Percentiles rank a stretch among this genome's conserved stretches.
phyloP scores from a whole-genome alignment of 305 asterid genomes.

The Euphrasia arctica region DNA sequence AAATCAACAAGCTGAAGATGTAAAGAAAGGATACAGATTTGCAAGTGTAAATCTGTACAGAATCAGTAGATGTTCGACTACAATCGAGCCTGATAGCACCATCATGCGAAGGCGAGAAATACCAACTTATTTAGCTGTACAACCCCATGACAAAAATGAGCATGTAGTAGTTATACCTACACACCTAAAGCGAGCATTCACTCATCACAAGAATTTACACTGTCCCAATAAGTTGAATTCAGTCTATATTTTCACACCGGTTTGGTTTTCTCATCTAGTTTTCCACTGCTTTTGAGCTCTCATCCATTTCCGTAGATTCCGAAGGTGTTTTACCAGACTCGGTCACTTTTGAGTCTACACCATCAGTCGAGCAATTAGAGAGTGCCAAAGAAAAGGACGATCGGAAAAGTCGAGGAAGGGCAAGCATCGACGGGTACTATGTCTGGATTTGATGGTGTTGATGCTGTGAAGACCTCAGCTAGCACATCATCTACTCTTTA shows the following conservation, averaged over 20 bases:
- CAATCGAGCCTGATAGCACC: too few species aligned
- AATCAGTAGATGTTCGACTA: too few species aligned
- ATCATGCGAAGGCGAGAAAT: too few species aligned
- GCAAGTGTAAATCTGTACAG: too few species aligned
- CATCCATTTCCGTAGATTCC: constrained; percentile 24
- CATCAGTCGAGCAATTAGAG: constrained; percentile 23
- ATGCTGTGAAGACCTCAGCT: not conserved
- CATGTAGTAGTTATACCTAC: too few species aligned
- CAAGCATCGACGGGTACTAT: not conserved
- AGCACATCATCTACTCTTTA: constrained; percentile 12
- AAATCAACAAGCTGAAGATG: too few species aligned
- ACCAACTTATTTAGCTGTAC: too few species aligned
- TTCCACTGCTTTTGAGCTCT: constrained; percentile 25
- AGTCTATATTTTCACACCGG: constrained; percentile 15
- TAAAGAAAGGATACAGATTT: too few species aligned
- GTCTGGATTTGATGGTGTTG: constrained; percentile 21
- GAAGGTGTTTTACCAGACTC: constrained; percentile 29
- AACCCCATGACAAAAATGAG: too few species aligned
- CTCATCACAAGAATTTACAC: constrained; percentile 2
- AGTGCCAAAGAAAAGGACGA: not conserved
- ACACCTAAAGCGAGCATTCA: too few species aligned
- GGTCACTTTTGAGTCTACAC: constrained; percentile 21
- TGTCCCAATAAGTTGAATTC: constrained; percentile 25
- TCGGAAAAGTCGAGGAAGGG: constrained; percentile 42
- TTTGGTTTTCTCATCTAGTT: constrained; percentile 15